Percentiles rank a stretch among this genome's conserved stretches.
phyloP scores from a whole-genome alignment of 2,329 filamentous ascomycete genomes.

The Pseudogymnoascus sp. region DNA sequence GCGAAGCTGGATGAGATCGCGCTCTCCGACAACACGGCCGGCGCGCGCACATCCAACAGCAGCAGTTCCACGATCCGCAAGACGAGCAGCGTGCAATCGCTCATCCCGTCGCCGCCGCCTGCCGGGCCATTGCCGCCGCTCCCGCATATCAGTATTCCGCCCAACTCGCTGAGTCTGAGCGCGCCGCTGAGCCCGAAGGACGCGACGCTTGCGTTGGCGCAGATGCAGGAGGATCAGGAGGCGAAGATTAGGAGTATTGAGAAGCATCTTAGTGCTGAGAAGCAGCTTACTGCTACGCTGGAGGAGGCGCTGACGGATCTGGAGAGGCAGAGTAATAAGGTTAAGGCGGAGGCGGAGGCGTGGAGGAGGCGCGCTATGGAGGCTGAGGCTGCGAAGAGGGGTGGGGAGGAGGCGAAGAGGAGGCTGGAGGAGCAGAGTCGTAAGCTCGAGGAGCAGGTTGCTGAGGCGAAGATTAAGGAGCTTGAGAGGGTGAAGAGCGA shows the following conservation, averaged over 20 bases:
- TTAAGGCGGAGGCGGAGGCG: conserved; percentile 80
- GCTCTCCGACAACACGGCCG: conserved; percentile 27
- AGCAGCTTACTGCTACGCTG: conserved; percentile 88
- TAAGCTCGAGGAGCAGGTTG: conserved; percentile 10
- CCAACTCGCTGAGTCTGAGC: conserved; percentile 37
- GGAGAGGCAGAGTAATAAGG: conserved; percentile 83
- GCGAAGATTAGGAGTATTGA: conserved; percentile 91
- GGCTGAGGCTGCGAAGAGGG: conserved; percentile 58
- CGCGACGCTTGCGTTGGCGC: conserved; percentile 49
- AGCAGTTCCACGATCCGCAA: conserved; percentile 67
- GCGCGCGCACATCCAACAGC: conserved; percentile 44
- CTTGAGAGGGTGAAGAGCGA: conserved; percentile 39
- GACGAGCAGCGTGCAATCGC: conserved; percentile 70
- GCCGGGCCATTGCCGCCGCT: conserved; percentile 93
- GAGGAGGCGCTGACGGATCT: conserved; percentile 94
- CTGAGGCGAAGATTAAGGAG: conserved; percentile 41
- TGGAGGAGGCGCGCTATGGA: conserved; percentile 81
- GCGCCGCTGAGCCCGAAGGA: conserved; percentile 16
- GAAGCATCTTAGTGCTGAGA: conserved; percentile 92
- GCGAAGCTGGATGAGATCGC: conserved; percentile 52
- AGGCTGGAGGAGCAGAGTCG: conserved; percentile 45
- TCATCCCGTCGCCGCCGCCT: conserved; percentile 80
- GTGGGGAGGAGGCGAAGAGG: conserved; percentile 42
- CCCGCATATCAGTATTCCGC: conserved; percentile 49
- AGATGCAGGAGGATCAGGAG: conserved; percentile 90